phyloP scores from a whole-genome alignment of 2,329 filamentous ascomycete genomes.

The Raffaelea deltoideospora region DNA sequence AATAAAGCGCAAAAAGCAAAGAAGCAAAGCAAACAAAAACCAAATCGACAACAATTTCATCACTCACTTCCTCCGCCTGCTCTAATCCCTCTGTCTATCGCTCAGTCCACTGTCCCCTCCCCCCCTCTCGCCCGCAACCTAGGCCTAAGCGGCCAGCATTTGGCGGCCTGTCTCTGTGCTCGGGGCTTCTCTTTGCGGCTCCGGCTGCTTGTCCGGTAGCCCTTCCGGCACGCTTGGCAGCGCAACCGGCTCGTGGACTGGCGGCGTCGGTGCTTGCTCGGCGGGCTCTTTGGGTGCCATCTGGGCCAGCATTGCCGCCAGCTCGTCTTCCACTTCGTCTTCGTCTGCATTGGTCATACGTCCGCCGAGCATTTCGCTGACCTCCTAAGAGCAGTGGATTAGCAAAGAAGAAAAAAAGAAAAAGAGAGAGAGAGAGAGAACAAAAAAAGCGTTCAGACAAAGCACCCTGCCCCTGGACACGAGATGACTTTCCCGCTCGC shows the following conservation, averaged over 20 bases:
- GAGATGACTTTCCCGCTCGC: too few species aligned
- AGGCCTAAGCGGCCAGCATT: constrained; percentile 2
- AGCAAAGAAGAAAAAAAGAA: neutral
- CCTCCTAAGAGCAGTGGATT: constrained; percentile 45
- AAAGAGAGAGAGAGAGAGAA: neutral
- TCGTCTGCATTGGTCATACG: constrained; percentile 90
- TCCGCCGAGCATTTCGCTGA: constrained; percentile 79
- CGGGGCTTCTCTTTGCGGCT: neutral
- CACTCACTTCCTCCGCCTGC: too few species aligned
- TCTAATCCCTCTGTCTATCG: too few species aligned
- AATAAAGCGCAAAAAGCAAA: too few species aligned
- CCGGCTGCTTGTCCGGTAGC: constrained; percentile 27
- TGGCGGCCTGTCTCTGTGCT: neutral
- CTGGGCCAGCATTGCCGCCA: constrained; percentile 64
- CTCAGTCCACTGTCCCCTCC: too few species aligned
- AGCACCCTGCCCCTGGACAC: too few species aligned
- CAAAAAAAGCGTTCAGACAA: too few species aligned
- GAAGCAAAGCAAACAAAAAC: too few species aligned
- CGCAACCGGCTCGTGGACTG: constrained; percentile 1
- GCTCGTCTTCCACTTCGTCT: constrained; percentile 92
- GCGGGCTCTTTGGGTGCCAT: constrained; percentile 12
- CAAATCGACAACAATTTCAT: too few species aligned
- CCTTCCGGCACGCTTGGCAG: constrained; percentile 49
- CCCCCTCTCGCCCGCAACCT: too few species aligned
- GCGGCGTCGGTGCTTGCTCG: constrained; percentile 11